Evolutionary conservation across 176 grass and related monocot species (phyloP).

Genomic region (Triticum aestivum): DNA sequence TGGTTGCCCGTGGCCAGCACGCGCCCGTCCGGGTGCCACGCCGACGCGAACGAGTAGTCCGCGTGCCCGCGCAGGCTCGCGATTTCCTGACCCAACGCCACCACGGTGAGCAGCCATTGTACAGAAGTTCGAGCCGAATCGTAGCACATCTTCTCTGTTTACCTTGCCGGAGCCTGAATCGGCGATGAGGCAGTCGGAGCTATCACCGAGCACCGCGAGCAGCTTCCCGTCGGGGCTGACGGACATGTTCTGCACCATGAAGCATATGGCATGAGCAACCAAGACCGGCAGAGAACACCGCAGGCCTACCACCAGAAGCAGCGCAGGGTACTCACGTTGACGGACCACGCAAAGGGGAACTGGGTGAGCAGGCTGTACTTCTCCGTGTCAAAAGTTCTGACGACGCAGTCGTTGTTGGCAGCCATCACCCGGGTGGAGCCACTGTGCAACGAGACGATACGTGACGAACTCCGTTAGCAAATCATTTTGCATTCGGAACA

Average conservation of each 20-base stretch:
- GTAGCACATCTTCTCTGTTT: neutral
- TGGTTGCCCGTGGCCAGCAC: constrained; percentile 75
- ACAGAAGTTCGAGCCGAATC: neutral
- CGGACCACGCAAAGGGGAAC: constrained; percentile 62
- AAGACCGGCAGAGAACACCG: neutral
- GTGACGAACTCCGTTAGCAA: neutral
- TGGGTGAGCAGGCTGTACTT: constrained; percentile 36
- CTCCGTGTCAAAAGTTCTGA: constrained; percentile 63
- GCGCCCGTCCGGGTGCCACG: constrained; percentile 60
- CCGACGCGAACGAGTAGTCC: constrained; percentile 84
- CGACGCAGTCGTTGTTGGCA: constrained; percentile 63
- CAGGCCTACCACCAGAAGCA: neutral
- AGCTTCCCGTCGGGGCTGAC: constrained; percentile 74
- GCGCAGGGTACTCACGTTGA: constrained; percentile 66
- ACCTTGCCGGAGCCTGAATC: constrained; percentile 81
- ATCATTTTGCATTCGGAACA: neutral
- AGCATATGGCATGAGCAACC: neutral
- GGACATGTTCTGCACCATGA: constrained; percentile 41
- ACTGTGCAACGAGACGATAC: constrained; percentile 30
- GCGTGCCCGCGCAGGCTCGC: constrained; percentile 52
- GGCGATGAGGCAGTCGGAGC: constrained; percentile 48
- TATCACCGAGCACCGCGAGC: constrained; percentile 77
- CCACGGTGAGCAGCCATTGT: neutral
- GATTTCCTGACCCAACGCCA: neutral
- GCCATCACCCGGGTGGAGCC: constrained; percentile 45